A percentile compares a stretch with the other conserved stretches of the same genome.
These are phyloP conservation scores for Tubosaeta sp. DNA, from an alignment of 768 basidiomycete genomes.

Conservation along the genomic window DNA sequence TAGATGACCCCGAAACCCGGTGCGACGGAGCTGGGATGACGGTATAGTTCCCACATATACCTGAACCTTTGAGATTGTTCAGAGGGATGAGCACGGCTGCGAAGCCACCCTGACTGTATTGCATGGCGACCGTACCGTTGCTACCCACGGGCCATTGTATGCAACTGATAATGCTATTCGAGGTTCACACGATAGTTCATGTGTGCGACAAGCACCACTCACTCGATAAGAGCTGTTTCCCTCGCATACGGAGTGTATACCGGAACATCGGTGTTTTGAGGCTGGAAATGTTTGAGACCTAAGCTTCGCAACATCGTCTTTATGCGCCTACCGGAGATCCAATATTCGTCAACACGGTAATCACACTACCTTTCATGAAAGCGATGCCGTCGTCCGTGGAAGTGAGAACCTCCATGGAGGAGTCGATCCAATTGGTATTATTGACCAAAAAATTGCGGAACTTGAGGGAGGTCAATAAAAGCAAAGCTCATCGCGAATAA, in stretches of 20 bases:
- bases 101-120: slow-evolving; percentile 61
- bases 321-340: not conserved
- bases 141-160: slow-evolving; percentile 66
- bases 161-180: slow-evolving; percentile 56
- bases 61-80: slow-evolving; percentile 30
- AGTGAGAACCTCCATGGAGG: slow-evolving; percentile 49
- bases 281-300: slow-evolving; percentile 33
- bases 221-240: slow-evolving; percentile 55
- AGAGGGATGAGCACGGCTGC: slow-evolving; percentile 39
- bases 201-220: slow-evolving; percentile 19
- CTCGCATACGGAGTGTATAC: slow-evolving; percentile 8
- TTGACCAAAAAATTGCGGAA: not conserved
- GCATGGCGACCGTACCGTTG: slow-evolving; percentile 50
- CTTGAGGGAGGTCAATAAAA: not conserved
- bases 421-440: slow-evolving; percentile 42
- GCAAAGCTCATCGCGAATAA: not conserved
- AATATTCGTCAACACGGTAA: slow-evolving; percentile 37
- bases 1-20: slow-evolving; percentile 2
- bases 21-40: not conserved
- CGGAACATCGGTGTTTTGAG: slow-evolving; percentile 19
- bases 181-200: not conserved
- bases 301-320: not conserved
- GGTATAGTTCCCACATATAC: slow-evolving; percentile 32
- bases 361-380: slow-evolving; percentile 45
- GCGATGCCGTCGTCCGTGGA: slow-evolving; percentile 27